phyloP scores from a whole-genome alignment of 495 filamentous ascomycete genomes.

The Penicillium alfredii region DNA sequence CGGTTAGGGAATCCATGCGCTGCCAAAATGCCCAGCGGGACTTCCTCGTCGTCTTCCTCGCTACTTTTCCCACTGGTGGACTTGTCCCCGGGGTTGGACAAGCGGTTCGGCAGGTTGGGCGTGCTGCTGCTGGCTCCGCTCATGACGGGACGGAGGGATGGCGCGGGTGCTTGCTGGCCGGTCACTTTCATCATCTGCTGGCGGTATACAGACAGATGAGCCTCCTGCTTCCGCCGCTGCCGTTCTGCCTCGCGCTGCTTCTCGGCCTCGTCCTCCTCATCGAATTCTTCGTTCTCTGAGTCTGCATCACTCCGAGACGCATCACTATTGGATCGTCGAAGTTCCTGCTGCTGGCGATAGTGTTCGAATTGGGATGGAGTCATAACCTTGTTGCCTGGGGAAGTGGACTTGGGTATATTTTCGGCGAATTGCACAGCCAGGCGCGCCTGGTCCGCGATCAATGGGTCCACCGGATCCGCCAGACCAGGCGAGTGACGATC shows the following conservation, averaged over 20 bases:
- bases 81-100: slow-evolving; percentile 30
- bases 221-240: slow-evolving; percentile 83
- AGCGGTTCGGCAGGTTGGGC: slow-evolving; percentile 34
- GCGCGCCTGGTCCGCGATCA: slow-evolving; percentile 50
- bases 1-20: slow-evolving; percentile 90
- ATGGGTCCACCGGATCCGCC: slow-evolving; percentile 43
- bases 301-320: slow-evolving; percentile 43
- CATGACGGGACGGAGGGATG: slow-evolving; percentile 34
- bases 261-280: slow-evolving; percentile 82
- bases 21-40: slow-evolving; percentile 80
- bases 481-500: slow-evolving; percentile 21
- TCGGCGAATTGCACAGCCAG: slow-evolving; percentile 47
- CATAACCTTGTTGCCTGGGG: slow-evolving; percentile 68
- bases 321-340: slow-evolving; percentile 47
- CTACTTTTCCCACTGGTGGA: slow-evolving; percentile 43
- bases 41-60: slow-evolving; percentile 77
- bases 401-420: slow-evolving; percentile 32
- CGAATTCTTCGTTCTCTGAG: slow-evolving; percentile 52
- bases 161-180: slow-evolving; percentile 55
- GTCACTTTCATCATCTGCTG: slow-evolving; percentile 98
- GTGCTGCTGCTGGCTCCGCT: slow-evolving; percentile 40
- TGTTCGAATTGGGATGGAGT: slow-evolving; percentile 82
- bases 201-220: slow-evolving; percentile 82
- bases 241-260: slow-evolving; percentile 64
- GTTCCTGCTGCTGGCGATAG: slow-evolving; percentile 74